Evolutionary conservation across 495 filamentous ascomycete genomes (phyloP).

Genomic region (Sabuloglossum arenarium): DNA sequence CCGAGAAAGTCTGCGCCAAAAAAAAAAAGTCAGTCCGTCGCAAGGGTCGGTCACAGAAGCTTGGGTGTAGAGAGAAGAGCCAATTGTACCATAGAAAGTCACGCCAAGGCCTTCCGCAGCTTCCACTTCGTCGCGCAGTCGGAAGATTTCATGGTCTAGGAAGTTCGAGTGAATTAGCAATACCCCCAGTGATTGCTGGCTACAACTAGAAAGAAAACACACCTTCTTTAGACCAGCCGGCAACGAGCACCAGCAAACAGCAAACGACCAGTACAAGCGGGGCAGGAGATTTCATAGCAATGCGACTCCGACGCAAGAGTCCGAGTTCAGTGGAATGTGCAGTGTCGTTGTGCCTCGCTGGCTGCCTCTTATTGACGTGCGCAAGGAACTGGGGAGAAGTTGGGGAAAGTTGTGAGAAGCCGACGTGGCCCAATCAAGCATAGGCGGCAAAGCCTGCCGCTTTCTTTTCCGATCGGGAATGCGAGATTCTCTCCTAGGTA

Average conservation of each 20-base stretch:
- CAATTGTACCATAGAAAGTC: slow-evolving; percentile 58
- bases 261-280: neutral
- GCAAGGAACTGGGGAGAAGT: neutral
- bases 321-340: neutral
- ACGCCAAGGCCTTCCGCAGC: slow-evolving; percentile 54
- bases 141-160: slow-evolving; percentile 92
- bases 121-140: slow-evolving; percentile 66
- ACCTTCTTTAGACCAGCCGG: slow-evolving; percentile 78
- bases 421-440: neutral
- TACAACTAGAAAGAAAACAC: neutral
- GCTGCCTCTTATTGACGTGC: neutral
- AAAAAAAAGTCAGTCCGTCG: neutral
- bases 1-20: slow-evolving; percentile 49
- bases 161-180: neutral
- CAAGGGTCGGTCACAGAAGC: neutral
- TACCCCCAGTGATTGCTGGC: neutral
- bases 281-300: neutral
- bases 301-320: neutral
- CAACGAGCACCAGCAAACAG: slow-evolving; percentile 20
- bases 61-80: neutral
- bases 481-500: too few relatives aligned
- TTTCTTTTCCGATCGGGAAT: neutral
- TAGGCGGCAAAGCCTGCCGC: neutral
- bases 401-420: neutral
- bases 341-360: neutral